These are phyloP conservation scores for Myxozyma vanderwaltii DNA, from an alignment of 805 yeast species.

Conservation along the genomic window DNA sequence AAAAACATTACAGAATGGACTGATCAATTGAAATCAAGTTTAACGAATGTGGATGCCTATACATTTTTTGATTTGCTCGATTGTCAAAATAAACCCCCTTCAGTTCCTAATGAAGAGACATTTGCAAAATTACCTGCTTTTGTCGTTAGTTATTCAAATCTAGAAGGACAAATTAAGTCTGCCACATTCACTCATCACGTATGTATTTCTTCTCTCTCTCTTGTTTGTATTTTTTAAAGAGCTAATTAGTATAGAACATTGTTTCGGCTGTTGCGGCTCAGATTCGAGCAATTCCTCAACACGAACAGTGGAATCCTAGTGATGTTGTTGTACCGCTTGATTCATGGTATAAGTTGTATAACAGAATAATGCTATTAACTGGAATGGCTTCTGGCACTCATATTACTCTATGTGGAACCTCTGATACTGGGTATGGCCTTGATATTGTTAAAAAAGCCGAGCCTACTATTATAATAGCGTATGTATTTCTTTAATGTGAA, in stretches of 20 bases:
- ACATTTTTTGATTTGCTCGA: neutral
- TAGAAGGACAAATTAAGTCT: conserved; percentile 7
- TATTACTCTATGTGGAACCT: conserved; percentile 27
- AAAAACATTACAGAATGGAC: conserved; percentile 26
- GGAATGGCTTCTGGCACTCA: conserved; percentile 40
- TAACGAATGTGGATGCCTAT: neutral
- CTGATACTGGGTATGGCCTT: conserved; percentile 11
- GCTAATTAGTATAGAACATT: conserved; percentile 27
- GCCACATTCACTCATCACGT: conserved; percentile 19
- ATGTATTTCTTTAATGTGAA: neutral
- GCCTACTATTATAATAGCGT: conserved; percentile 22
- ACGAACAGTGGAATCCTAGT: conserved; percentile 37
- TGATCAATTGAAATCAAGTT: conserved; percentile 2
- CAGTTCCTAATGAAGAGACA: neutral
- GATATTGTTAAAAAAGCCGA: conserved; percentile 3
- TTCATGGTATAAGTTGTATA: conserved; percentile 36
- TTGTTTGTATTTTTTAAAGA: neutral
- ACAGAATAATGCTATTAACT: conserved; percentile 39
- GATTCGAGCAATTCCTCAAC: conserved; percentile 40
- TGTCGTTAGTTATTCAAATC: conserved; percentile 1
- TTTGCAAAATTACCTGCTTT: conserved; percentile 6
- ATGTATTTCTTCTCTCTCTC: neutral
- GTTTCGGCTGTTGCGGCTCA: conserved; percentile 46
- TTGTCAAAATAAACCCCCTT: neutral
- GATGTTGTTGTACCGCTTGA: conserved; percentile 42